Conservation (phyloP, 352 stramenopile genomes). For the Phytopythium sindhum region DNA sequence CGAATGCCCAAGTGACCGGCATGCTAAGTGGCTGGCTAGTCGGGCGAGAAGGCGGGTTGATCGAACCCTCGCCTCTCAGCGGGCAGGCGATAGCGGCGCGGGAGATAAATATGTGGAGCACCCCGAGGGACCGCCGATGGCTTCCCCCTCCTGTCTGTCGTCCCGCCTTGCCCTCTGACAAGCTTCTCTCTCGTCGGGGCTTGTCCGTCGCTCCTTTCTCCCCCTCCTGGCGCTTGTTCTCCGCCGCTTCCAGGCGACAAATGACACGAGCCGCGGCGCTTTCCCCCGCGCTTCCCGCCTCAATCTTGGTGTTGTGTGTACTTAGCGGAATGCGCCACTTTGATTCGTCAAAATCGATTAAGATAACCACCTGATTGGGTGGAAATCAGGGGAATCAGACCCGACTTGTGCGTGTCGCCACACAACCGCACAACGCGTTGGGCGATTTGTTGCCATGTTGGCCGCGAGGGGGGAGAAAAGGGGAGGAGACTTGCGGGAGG, state of each 20-base stretch:
- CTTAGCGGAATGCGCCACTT: background rate
- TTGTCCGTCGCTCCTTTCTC: background rate
- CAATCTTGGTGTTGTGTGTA: background rate
- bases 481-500: background rate
- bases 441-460: background rate
- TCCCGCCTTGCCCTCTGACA: background rate
- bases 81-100: too few relatives aligned
- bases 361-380: background rate
- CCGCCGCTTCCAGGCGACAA: constrained; percentile 3
- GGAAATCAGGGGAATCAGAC: constrained; percentile 1
- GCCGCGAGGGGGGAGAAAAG: background rate
- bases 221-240: background rate
- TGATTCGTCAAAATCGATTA: background rate
- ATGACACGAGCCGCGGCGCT: constrained; percentile 3
- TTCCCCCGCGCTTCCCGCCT: background rate
- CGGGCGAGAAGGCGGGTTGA: background rate
- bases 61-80: background rate
- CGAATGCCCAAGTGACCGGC: background rate
- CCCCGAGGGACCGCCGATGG: background rate
- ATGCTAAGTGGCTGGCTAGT: background rate
- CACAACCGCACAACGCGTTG: background rate
- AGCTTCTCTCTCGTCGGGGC: background rate
- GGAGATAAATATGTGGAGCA: background rate
- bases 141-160: background rate
- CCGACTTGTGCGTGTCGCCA: background rate